These are phyloP conservation scores for Lasiodiplodia theobromae DNA, from an alignment of 2,329 filamentous ascomycete genomes.

Conservation along the genomic window DNA sequence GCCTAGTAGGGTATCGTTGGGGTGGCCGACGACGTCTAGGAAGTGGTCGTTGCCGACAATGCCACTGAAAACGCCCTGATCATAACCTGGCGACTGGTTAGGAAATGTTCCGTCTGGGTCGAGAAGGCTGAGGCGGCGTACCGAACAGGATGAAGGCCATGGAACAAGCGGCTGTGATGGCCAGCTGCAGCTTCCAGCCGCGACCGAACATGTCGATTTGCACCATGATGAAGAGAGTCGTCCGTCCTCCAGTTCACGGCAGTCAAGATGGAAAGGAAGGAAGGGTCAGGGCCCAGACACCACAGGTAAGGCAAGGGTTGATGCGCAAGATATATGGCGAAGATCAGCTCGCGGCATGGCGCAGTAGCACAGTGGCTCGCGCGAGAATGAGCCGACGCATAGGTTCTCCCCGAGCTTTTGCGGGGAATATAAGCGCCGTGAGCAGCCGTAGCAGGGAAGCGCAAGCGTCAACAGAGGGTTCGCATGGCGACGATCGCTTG, in stretches of 20 bases:
- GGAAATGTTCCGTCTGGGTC: neutral
- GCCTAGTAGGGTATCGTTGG: conserved; percentile 52
- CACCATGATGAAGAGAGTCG: conserved; percentile 1
- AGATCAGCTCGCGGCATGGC: neutral
- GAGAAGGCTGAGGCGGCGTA: neutral
- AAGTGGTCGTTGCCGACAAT: conserved; percentile 51
- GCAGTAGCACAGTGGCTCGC: neutral
- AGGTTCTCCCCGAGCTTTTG: conserved; percentile 14
- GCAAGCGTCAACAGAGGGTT: conserved; percentile 8
- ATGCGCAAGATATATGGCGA: conserved; percentile 14
- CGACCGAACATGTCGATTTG: conserved; percentile 28
- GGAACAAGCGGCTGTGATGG: conserved; percentile 25
- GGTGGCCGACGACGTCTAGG: conserved; percentile 43
- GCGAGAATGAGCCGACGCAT: conserved; percentile 2
- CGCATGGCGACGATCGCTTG: conserved; percentile 11
- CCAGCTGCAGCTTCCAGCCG: conserved; percentile 28
- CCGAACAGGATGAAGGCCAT: conserved; percentile 30
- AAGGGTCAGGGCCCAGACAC: conserved; percentile 6
- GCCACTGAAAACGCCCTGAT: conserved; percentile 48
- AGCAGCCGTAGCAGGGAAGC: conserved; percentile 11
- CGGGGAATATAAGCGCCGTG: conserved; percentile 17
- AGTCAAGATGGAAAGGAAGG: neutral
- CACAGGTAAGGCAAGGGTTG: neutral
- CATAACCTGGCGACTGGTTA: conserved; percentile 21
- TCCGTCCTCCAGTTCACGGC: neutral